A percentile compares a stretch with the other conserved stretches of the same genome.
These are phyloP conservation scores for Vitis hybrid DNA, from an alignment of 177 flowering plant genomes.

Conservation along the genomic window DNA sequence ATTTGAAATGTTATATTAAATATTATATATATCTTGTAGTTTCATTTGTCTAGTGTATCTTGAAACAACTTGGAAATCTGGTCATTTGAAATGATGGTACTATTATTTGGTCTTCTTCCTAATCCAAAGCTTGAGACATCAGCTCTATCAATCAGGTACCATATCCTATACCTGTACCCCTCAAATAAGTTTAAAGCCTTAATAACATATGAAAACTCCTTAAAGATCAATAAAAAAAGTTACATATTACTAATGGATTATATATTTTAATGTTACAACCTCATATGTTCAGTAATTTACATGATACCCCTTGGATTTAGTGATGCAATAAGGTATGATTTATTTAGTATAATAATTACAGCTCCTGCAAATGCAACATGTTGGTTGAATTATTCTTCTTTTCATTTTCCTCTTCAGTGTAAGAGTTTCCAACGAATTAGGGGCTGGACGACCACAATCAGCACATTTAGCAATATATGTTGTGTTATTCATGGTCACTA, in stretches of 20 bases:
- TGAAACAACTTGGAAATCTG: slow-evolving; percentile 24
- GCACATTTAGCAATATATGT: neutral
- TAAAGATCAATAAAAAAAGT: no score
- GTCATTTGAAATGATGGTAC: slow-evolving; percentile 20
- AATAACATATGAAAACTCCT: neutral
- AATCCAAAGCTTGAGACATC: slow-evolving; percentile 27
- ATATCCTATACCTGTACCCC: neutral
- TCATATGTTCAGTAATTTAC: no score
- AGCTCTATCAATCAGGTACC: slow-evolving; percentile 23
- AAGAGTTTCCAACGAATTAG: neutral
- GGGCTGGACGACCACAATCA: neutral
- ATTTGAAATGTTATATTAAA: neutral
- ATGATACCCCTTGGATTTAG: no score
- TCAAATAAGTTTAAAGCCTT: neutral
- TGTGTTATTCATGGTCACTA: neutral
- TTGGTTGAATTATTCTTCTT: neutral
- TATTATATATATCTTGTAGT: neutral
- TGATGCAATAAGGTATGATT: no score
- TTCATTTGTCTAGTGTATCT: neutral
- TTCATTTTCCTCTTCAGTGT: neutral
- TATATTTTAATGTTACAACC: no score
- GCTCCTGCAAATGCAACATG: neutral
- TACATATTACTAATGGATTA: no score
- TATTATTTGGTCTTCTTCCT: slow-evolving; percentile 24
- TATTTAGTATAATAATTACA: neutral